Evolutionary conservation across 768 basidiomycete species (phyloP).

Genomic region (Sutorius australiensis): DNA sequence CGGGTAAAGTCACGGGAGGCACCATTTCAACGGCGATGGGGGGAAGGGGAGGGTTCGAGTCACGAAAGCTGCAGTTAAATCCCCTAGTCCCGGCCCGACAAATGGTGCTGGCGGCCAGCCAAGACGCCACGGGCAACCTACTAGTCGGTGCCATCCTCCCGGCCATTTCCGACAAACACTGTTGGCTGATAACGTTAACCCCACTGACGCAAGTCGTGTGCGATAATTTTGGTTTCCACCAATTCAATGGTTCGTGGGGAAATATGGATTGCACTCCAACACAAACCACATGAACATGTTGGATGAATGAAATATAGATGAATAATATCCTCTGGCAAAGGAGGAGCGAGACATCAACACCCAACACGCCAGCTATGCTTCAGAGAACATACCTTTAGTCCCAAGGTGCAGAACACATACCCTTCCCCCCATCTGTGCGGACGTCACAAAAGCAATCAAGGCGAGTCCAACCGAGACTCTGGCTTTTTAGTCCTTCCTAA

Average conservation of each 20-base stretch:
- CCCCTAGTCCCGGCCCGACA: background rate
- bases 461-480: background rate
- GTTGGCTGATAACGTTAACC: conserved; percentile 2
- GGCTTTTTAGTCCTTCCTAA: background rate
- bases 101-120: conserved; percentile 13
- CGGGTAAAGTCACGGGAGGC: accelerated
- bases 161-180: background rate
- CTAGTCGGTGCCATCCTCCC: background rate
- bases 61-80: background rate
- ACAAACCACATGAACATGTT: background rate
- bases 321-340: background rate
- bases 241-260: conserved; percentile 9
- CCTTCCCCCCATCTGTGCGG: background rate
- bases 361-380: background rate
- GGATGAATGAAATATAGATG: background rate
- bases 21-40: background rate
- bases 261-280: background rate
- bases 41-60: background rate
- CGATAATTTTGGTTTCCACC: background rate
- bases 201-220: background rate
- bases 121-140: background rate
- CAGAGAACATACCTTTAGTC: conserved; percentile 1
- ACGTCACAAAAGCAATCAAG: background rate
- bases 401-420: background rate
- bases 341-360: background rate